Percentiles rank a stretch among this genome's conserved stretches.
Evolutionary conservation across 2,329 filamentous ascomycete species (phyloP).

Genomic region (Diaporthe caulivora): DNA sequence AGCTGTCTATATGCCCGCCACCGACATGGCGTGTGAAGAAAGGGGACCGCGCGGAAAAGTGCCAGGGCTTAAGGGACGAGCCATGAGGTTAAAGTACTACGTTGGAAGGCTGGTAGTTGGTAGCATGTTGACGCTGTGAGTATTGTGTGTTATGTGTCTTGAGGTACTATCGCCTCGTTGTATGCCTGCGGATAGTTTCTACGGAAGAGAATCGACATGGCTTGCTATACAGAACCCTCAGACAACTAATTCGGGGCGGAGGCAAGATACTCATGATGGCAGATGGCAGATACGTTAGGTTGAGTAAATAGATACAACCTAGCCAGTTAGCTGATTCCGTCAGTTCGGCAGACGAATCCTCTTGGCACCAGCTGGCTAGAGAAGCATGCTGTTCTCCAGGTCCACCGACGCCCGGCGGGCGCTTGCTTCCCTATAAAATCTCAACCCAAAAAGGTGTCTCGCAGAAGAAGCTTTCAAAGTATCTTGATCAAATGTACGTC

Average conservation of each 20-base stretch:
- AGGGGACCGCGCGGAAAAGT: too few species aligned
- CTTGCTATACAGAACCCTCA: background rate
- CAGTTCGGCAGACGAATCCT: background rate
- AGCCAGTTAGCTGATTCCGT: too few species aligned
- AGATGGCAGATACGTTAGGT: background rate
- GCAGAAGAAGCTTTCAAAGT: background rate
- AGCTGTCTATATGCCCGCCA: too few species aligned
- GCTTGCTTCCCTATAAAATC: background rate
- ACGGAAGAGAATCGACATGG: background rate
- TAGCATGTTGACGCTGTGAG: background rate
- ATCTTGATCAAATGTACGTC: background rate
- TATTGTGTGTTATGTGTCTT: background rate
- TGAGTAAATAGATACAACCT: background rate
- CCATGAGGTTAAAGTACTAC: too few species aligned
- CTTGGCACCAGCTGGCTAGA: background rate
- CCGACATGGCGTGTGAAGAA: too few species aligned
- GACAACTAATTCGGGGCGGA: background rate
- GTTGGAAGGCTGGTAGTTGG: background rate
- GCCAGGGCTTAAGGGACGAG: too few species aligned
- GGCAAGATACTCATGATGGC: background rate
- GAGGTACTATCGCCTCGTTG: background rate
- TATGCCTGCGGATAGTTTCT: background rate
- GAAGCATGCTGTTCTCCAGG: background rate
- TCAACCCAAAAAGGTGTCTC: slow-evolving; percentile 2
- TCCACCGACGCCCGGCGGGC: background rate